Base-by-base conservation (phyloP, 139 green algal genomes). In the Chlorella sp. region DNA sequence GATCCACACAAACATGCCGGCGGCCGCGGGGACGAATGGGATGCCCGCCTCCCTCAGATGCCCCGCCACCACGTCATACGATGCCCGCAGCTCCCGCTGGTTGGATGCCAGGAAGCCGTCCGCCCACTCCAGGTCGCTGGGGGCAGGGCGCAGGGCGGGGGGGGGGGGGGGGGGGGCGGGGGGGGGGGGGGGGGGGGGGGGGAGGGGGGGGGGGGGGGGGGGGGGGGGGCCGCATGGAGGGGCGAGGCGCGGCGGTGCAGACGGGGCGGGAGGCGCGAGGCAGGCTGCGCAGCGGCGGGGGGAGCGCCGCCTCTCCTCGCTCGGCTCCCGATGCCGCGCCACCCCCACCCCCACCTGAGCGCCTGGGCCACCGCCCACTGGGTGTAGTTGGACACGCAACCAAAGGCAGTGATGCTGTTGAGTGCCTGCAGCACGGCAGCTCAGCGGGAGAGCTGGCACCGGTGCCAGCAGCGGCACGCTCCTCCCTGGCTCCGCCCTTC, bases 1-100 rank as follows among this genome's bases (percentile, higher is more conserved):
- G 8, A 94, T 15, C 91, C 89, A 95, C 17, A 85, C 73, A 77
- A 95, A 95, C 80, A 95, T 94, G 50, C 82, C 88, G 12, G 73
- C 81, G 25, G 71, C 61, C 0, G 88, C 87, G 19, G 63, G 59
- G 2, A 75, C 36, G 76, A 89, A 91, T 0, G 84, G 77, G 66
- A 95, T 90, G 41, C 73, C 72, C 36, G 80, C 89, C 40, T 61
- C 65, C 31, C 70, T 43, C 46, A 93, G 77, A 2, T 5, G 67
- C 87, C 87, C 76, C 84, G 74, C 50, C 7, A 94, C 56, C 27
- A 35, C 46, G 19, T 79, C 67, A 60, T 91, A 95, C 1, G 87
- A 77, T 1, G 36, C 23, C 40, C 45, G 43, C 73, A 95, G 66
- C 15, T 71, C 69, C 27, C 40, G 38, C 17, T 36, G 46, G 79